phyloP scores from a whole-genome alignment of 768 basidiomycete genomes.

The Panaeolus papilionaceus region DNA sequence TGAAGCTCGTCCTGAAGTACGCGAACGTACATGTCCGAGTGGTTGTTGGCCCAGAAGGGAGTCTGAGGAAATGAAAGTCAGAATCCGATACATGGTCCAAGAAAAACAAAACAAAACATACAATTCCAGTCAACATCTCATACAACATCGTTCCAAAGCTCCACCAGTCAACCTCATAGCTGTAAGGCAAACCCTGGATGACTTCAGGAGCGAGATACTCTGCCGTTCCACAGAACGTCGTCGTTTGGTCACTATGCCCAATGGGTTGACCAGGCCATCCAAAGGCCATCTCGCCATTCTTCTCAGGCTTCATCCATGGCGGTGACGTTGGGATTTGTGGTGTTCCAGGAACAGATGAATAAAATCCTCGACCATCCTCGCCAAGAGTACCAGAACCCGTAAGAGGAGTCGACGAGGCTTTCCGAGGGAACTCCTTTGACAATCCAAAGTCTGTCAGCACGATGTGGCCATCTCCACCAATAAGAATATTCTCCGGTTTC shows the following conservation, averaged over 20 bases:
- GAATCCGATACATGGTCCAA: conserved; percentile 3
- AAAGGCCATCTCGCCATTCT: conserved; percentile 53
- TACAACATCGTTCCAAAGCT: conserved; percentile 97
- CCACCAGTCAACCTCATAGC: conserved; percentile 99
- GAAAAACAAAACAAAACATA: conserved; percentile 50
- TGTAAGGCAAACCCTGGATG: conserved; percentile 88
- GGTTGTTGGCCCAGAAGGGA: conserved; percentile 92
- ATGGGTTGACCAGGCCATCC: conserved; percentile 64
- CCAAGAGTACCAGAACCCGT: conserved; percentile 54
- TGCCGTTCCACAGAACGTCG: conserved; percentile 94
- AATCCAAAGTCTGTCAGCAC: conserved; percentile 97
- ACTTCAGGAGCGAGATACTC: conserved; percentile 98
- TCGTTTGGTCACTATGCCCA: conserved; percentile 69
- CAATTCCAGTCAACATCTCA: conserved; percentile 96
- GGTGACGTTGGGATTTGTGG: conserved; percentile 54
- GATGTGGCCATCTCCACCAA: conserved; percentile 93
- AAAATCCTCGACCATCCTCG: conserved; percentile 53
- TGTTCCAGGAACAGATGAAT: conserved; percentile 54
- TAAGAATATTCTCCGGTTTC: conserved; percentile 96
- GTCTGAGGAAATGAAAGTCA: conserved; percentile 56
- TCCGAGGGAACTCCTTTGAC: conserved; percentile 86
- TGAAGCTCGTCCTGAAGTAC: conserved; percentile 89
- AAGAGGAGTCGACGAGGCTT: conserved; percentile 55
- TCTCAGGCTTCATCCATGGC: conserved; percentile 79
- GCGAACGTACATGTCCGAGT: conserved; percentile 93